Evolutionary conservation across 2,329 filamentous ascomycete species (phyloP).

Genomic region (Cladophialophora psammophila): DNA sequence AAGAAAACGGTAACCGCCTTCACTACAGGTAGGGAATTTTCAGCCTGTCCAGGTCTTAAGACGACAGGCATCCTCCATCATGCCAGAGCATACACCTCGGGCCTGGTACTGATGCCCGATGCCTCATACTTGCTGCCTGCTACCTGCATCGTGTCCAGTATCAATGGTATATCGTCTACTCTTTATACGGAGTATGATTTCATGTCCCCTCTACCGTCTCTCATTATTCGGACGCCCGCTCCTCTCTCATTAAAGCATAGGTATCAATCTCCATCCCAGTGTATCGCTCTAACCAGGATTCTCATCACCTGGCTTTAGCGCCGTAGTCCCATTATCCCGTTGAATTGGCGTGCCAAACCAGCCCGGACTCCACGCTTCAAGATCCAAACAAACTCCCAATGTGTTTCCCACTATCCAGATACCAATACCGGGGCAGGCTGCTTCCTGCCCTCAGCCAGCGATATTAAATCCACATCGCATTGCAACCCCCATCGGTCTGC

Average conservation of each 20-base stretch:
- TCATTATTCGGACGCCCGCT: not conserved
- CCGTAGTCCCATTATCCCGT: not conserved
- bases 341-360: not conserved
- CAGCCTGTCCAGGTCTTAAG: no score
- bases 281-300: conserved; percentile 5
- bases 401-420: not conserved
- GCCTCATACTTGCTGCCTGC: not conserved
- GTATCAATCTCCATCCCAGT: not conserved
- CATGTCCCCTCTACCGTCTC: not conserved
- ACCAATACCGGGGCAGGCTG: conserved; percentile 14
- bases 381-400: not conserved
- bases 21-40: no score
- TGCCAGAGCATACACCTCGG: no score
- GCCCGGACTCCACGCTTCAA: not conserved
- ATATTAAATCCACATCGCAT: conserved; percentile 28
- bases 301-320: not conserved
- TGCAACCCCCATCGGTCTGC: conserved; percentile 58
- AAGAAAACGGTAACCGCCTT: not conserved
- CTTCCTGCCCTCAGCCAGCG: conserved; percentile 7
- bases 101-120: no score
- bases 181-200: not conserved
- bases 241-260: not conserved
- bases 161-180: not conserved
- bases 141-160: no score
- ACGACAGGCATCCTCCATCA: no score